These are phyloP conservation scores for Rhamnella rubrinervis DNA, from an alignment of 331 rosid genomes.

Conservation along the genomic window DNA sequence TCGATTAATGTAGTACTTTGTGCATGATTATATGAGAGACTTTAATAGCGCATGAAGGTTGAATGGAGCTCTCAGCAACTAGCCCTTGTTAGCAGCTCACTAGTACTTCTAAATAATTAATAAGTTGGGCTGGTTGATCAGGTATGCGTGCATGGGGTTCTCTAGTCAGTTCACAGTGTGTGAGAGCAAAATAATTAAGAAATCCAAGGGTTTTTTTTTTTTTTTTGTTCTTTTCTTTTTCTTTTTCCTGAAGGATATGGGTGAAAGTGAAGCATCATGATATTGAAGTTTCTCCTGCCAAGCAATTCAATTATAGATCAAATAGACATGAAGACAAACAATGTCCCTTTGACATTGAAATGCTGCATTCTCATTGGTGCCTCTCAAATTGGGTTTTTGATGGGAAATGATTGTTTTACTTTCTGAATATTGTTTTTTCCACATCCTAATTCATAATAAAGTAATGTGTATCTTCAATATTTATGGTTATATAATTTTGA, in stretches of 20 bases:
- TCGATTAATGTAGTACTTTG: too few relatives aligned
- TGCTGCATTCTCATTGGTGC: constrained; percentile 15
- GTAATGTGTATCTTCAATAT: too few relatives aligned
- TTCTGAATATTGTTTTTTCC: neutral
- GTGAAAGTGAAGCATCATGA: constrained; percentile 11
- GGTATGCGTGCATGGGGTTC: too few relatives aligned
- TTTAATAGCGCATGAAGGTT: too few relatives aligned
- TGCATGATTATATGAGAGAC: too few relatives aligned
- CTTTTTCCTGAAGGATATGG: neutral
- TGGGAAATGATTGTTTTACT: constrained; percentile 5
- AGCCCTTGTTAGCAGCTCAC: too few relatives aligned
- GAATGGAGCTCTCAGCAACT: too few relatives aligned
- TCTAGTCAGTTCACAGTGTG: too few relatives aligned
- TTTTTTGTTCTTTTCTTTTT: too few relatives aligned
- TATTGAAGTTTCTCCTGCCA: constrained; percentile 1
- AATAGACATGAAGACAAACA: neutral
- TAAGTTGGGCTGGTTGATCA: too few relatives aligned
- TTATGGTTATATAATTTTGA: too few relatives aligned
- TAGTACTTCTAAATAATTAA: too few relatives aligned
- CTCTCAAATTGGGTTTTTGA: neutral
- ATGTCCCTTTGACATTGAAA: constrained; percentile 19
- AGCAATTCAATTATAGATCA: constrained; percentile 5
- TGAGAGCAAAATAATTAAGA: neutral
- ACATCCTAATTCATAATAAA: neutral
- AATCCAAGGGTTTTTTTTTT: neutral